phyloP scores from a whole-genome alignment of 2,329 filamentous ascomycete genomes.

The Colletotrichum sp. region DNA sequence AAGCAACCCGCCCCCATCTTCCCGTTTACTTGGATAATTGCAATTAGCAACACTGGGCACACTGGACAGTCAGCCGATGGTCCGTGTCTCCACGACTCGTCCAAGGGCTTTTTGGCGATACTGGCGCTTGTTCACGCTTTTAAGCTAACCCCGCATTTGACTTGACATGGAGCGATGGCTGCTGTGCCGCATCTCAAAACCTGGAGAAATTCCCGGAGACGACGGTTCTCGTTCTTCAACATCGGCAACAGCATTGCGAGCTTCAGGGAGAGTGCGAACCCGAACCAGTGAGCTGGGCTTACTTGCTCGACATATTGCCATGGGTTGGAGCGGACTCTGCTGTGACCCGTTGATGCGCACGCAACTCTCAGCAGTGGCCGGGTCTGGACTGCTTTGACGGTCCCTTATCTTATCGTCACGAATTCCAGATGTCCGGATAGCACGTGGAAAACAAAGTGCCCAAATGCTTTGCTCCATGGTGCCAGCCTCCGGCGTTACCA shows the following conservation, averaged over 20 bases:
- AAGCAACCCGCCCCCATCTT: background rate
- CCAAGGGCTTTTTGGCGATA: background rate
- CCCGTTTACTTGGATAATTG: background rate
- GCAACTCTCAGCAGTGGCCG: background rate
- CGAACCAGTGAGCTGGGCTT: background rate
- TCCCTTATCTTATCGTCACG: slow-evolving; percentile 3
- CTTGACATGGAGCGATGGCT: background rate
- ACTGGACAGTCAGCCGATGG: background rate
- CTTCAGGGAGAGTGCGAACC: background rate
- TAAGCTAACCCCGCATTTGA: background rate
- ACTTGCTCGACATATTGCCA: background rate
- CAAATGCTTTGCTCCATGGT: background rate
- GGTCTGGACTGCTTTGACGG: background rate
- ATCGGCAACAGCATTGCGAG: background rate
- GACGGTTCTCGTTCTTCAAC: background rate
- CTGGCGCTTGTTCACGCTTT: background rate
- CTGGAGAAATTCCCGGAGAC: background rate
- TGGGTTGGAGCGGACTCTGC: background rate
- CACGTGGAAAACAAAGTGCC: background rate
- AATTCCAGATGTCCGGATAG: background rate
- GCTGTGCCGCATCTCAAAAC: background rate
- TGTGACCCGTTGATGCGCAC: background rate
- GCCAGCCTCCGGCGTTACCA: background rate
- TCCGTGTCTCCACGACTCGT: background rate
- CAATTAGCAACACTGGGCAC: background rate